phyloP scores from a whole-genome alignment of 2,329 filamentous ascomycete genomes.

The Verticillium longisporum region DNA sequence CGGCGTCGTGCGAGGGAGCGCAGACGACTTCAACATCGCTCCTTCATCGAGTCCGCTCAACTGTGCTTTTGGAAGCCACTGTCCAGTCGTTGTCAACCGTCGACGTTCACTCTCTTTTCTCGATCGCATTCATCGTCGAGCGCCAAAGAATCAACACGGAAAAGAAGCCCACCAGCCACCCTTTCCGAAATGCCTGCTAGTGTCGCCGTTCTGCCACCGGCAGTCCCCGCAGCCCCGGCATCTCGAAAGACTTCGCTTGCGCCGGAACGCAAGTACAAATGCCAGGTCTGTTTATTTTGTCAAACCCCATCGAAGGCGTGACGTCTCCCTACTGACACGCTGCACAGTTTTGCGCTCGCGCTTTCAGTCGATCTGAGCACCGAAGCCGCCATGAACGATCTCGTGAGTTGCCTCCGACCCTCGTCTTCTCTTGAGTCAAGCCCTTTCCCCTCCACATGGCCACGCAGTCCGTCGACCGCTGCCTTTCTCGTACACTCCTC shows the following conservation, averaged over 20 bases:
- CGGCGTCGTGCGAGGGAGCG: slow-evolving; percentile 48
- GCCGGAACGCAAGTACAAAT: slow-evolving; percentile 98
- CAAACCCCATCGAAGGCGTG: neutral
- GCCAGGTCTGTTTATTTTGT: slow-evolving; percentile 72
- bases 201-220: slow-evolving; percentile 57
- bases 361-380: slow-evolving; percentile 96
- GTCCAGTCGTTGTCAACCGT: neutral
- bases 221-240: slow-evolving; percentile 61
- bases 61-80: neutral
- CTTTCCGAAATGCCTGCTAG: slow-evolving; percentile 56
- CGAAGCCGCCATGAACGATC: slow-evolving; percentile 91
- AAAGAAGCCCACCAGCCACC: slow-evolving; percentile 10
- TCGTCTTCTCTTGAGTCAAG: too few species aligned
- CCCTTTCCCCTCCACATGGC: neutral
- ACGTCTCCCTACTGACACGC: neutral
- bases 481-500: neutral
- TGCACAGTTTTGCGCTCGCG: slow-evolving; percentile 53
- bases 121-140: neutral
- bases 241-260: slow-evolving; percentile 69
- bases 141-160: neutral
- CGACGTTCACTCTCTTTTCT: neutral
- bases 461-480: too few species aligned
- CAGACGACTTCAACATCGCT: slow-evolving; percentile 55
- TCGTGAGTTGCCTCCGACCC: neutral
- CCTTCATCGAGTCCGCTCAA: slow-evolving; percentile 26